Percentiles rank a stretch among this genome's conserved stretches.
phyloP scores from a whole-genome alignment of 140 eudicot genomes.

The Bidens hawaiensis region DNA sequence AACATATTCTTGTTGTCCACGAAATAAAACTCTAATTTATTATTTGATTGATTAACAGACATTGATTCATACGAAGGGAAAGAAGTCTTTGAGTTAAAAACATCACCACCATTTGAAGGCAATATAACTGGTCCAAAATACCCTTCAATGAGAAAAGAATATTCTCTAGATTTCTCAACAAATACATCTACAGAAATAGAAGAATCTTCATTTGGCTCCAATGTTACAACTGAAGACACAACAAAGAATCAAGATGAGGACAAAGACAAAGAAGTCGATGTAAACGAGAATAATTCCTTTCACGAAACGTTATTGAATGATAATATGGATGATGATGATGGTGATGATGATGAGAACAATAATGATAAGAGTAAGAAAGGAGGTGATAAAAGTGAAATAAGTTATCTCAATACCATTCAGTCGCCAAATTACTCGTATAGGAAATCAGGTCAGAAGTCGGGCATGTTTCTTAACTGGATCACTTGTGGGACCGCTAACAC shows the following conservation, averaged over 20 bases:
- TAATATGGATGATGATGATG: conserved; percentile 26
- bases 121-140: conserved; percentile 21
- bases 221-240: conserved; percentile 52
- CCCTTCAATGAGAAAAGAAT: conserved; percentile 18
- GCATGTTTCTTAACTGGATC: conserved; percentile 43
- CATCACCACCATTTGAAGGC: conserved; percentile 18
- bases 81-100: conserved; percentile 18
- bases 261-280: conserved; percentile 25
- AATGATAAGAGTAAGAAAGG: conserved; percentile 22
- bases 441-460: conserved; percentile 38
- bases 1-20: background rate
- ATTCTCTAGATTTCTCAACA: conserved; percentile 27
- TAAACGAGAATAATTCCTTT: conserved; percentile 23
- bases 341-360: conserved; percentile 22
- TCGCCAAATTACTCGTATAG: conserved; percentile 19
- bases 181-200: conserved; percentile 46
- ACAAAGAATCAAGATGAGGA: conserved; percentile 25
- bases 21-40: background rate
- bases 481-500: conserved; percentile 60
- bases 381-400: background rate
- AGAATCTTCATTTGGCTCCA: conserved; percentile 53
- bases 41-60: conserved; percentile 20
- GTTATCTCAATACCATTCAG: conserved; percentile 5
- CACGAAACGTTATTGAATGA: conserved; percentile 2
- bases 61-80: conserved; percentile 15